Evolutionary conservation across 495 filamentous ascomycete species (phyloP), one percentile per base, ranked within the genome.

Genomic region (Aspergillus funiculosus): DNA sequence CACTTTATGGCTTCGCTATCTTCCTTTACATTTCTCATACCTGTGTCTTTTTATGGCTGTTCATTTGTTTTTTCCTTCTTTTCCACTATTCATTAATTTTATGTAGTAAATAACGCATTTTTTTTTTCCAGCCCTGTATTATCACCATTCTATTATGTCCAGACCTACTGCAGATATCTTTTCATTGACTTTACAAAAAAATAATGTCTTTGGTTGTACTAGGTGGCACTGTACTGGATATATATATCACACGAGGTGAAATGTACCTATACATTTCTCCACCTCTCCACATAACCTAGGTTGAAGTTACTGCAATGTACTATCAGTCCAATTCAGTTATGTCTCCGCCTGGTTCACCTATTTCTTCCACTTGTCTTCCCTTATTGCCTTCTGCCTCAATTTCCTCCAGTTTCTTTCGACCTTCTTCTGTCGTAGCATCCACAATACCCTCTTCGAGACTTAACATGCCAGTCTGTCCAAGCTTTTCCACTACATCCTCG

Each of bases 371-470:
- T 35, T 52, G 42, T 36, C 39, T 54, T 38, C 51, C 58, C 46
- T 38, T 60, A 48, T 57, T 72, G 48, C 53, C 60, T 36, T 79
- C 77, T 42, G 81, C 74, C 64, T 95, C 87, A 36, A 97, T 73
- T 63, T 86, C 77, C 65, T 84, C 81, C 32, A 94, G 67, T 62
- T 81, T 77, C 63, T 82, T 76, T 65, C 79, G 73, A 6, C 92
- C 92, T 59, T 95, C 89, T 50, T 91, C 87, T 0, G 92, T 98
- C 17, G 91, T 97, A 5, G 87, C 87, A 69, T 98, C 92, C 55
- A 98, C 91, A 39, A 98, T 87, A 25, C 91, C 81, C 52, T 90
- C 78, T 60, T 97, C 91, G 34, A 98, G 61, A 60, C 87, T 94
- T 52, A 98, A 69, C 79, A 97, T 92, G 13, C 86, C 88, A 5